Conservation (phyloP, 331 rosid species). For the Malus hybrid region DNA sequence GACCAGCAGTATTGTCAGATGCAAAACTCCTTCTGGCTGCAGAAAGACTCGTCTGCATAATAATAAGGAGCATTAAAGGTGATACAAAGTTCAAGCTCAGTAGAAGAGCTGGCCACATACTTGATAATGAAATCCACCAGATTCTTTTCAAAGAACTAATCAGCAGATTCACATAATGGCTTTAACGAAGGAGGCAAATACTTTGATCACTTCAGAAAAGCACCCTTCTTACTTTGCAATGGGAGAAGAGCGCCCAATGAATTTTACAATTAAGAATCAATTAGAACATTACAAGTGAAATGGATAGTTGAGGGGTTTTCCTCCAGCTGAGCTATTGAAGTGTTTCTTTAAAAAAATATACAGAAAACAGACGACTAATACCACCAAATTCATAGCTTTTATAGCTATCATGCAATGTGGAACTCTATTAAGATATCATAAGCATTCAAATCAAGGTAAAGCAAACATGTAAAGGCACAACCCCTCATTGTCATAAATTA, state of each 20-base stretch:
- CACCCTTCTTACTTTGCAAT: too few relatives aligned
- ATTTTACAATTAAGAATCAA: too few relatives aligned
- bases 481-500: background rate
- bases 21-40: constrained; percentile 79
- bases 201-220: background rate
- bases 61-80: background rate
- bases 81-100: background rate
- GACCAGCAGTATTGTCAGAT: constrained; percentile 36
- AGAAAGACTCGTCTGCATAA: constrained; percentile 77
- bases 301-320: too few relatives aligned
- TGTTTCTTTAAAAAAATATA: background rate
- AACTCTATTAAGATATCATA: background rate
- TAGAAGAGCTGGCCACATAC: too few relatives aligned
- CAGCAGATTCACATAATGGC: background rate
- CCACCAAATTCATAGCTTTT: background rate
- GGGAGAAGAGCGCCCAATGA: too few relatives aligned
- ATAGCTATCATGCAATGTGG: background rate
- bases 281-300: too few relatives aligned
- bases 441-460: background rate
- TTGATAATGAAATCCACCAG: too few relatives aligned
- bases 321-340: too few relatives aligned
- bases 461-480: background rate
- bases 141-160: too few relatives aligned
- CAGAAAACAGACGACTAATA: background rate
- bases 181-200: constrained; percentile 12